Evolutionary conservation across 2,329 filamentous ascomycete species (phyloP).

Genomic region (Penicillium thymicola): DNA sequence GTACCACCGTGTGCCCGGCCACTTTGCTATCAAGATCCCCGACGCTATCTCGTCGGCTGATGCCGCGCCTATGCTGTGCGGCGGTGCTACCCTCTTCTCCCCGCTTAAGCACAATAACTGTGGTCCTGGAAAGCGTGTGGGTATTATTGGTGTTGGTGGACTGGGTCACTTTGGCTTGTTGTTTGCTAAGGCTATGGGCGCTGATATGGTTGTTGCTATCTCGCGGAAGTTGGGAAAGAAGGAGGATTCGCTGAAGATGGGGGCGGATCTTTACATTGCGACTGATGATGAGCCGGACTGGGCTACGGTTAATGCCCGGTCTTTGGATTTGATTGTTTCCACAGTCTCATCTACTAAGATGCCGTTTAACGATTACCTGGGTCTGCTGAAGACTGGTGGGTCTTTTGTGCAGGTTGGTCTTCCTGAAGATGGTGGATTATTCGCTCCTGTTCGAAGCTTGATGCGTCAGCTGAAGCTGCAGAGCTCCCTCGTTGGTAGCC

Average conservation of each 20-base stretch:
- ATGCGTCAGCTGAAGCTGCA: slow-evolving; percentile 54
- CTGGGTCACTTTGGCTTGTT: slow-evolving; percentile 71
- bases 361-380: slow-evolving; percentile 61
- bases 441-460: slow-evolving; percentile 55
- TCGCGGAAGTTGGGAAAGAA: slow-evolving; percentile 52
- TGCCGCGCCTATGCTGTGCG: slow-evolving; percentile 72
- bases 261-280: slow-evolving; percentile 55
- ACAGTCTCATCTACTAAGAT: slow-evolving; percentile 60
- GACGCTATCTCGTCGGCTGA: slow-evolving; percentile 48
- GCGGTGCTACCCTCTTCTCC: slow-evolving; percentile 69
- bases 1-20: slow-evolving; percentile 53
- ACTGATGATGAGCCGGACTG: slow-evolving; percentile 56
- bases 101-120: slow-evolving; percentile 66
- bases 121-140: slow-evolving; percentile 69
- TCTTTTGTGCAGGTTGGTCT: slow-evolving; percentile 64
- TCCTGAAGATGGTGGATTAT: slow-evolving; percentile 57
- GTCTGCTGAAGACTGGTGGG: slow-evolving; percentile 57
- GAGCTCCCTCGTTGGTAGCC: slow-evolving; percentile 46
- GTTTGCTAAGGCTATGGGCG: slow-evolving; percentile 68
- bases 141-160: slow-evolving; percentile 70
- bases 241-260: slow-evolving; percentile 53
- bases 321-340: slow-evolving; percentile 56
- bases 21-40: slow-evolving; percentile 61
- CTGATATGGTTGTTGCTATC: slow-evolving; percentile 60
- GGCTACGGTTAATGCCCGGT: slow-evolving; percentile 47